Percentiles rank a stretch among this genome's conserved stretches.
Conservation (phyloP, 495 filamentous ascomycete genomes). For the Parachaetomium inaequale region DNA sequence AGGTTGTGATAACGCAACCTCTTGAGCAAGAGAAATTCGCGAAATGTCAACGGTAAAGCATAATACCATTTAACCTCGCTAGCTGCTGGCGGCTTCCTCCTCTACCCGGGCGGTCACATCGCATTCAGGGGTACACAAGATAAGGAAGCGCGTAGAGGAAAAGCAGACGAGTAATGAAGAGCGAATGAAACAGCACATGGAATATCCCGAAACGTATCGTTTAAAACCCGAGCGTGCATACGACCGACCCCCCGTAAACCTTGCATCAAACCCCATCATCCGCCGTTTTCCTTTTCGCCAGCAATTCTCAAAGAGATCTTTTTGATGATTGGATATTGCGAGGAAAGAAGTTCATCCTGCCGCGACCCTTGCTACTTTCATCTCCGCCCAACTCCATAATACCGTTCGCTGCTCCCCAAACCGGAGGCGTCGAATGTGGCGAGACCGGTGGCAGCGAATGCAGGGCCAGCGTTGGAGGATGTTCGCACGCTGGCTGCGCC, state of each 20-base stretch:
- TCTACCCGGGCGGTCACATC: no score
- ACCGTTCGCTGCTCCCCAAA: constrained; percentile 24
- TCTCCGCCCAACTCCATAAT: constrained; percentile 23
- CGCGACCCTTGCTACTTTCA: neutral
- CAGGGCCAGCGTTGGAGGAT: constrained; percentile 17
- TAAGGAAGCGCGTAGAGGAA: neutral
- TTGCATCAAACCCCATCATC: neutral
- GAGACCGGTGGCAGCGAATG: constrained; percentile 22
- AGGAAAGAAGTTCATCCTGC: neutral
- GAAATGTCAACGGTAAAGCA: no score
- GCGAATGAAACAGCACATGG: neutral
- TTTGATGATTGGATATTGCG: neutral
- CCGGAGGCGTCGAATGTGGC: constrained; percentile 28
- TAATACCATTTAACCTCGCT: no score
- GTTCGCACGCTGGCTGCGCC: constrained; percentile 20
- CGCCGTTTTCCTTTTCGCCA: neutral
- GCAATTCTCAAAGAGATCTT: neutral
- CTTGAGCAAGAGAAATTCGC: no score
- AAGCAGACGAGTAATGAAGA: neutral
- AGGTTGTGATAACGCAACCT: no score
- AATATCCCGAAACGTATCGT: neutral
- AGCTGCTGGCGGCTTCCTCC: no score
- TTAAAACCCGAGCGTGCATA: no score
- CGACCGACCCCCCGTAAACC: neutral
- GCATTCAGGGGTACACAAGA: neutral